Base-by-base conservation (phyloP, 2,329 filamentous ascomycete genomes). In the Xylariomycetidae sp. region DNA sequence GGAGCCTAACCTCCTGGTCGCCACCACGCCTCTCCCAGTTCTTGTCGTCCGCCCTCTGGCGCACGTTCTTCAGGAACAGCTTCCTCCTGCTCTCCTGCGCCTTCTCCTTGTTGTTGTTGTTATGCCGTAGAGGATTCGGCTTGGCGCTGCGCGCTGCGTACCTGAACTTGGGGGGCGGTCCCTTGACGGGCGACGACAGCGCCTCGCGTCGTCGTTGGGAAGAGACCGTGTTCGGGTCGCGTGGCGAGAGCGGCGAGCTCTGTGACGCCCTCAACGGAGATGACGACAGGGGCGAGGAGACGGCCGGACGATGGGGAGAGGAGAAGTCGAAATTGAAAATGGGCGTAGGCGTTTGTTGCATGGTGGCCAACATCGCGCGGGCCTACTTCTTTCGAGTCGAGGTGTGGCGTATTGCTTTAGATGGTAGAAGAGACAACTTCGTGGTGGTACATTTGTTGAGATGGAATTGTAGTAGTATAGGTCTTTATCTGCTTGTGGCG, bases 61-160 rank as follows among this genome's bases (percentile, higher is more conserved):
- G 67, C 13, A 84, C 78, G 32, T 71, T 83, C 51, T 79, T 76
- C 38, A 90, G 62, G 48, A 90, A 90, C 36, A 83, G 64, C 19
- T 74, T 73, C 29, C 85, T 67, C 37, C 85, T 66, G 34, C 72
- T 67, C 52, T 86, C 80, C 35, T 79, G 75, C 1, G 69, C 67
- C 13, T 75, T 76, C 52, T 88, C 75, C 31, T 76, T 69, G 40
- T 63, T 72, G 44, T 88, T 75, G 31, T 76, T 69, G 40, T 63
- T 72, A 44, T 74, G 72, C 13, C 80, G 60, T 6, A 83, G 49
- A 0, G 81, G 83, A 41, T 83, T 86, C 22, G 71, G 67, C 40
- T 82, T 82, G 34, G 69, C 61, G 11, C 67, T 64, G 12, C 77
- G 70, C 40, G 72, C 62, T 17, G 74, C 67, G 45, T 67, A 81